These are phyloP conservation scores for Coemansia sp. DNA, from an alignment of 192 early-diverging fungal genomes.

Conservation along the genomic window DNA sequence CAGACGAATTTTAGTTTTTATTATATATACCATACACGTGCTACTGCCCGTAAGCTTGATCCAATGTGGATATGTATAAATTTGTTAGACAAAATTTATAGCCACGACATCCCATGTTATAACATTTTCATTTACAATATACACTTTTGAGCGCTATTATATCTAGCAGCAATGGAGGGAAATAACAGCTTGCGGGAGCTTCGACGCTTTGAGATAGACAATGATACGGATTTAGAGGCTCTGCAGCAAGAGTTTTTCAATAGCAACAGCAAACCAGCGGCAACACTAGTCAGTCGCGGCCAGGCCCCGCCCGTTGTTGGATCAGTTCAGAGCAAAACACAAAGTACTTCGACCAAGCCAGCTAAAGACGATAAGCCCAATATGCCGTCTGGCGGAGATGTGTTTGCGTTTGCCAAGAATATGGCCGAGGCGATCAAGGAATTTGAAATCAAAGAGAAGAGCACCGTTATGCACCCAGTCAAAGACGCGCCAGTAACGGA, in stretches of 20 bases:
- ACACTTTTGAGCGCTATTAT: not conserved
- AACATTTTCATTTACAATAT: not conserved
- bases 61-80: too few relatives aligned
- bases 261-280: conserved; percentile 38
- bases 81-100: too few relatives aligned
- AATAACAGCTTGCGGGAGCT: not conserved
- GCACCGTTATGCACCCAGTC: not conserved
- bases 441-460: conserved; percentile 30
- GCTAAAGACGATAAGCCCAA: not conserved
- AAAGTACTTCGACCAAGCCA: not conserved
- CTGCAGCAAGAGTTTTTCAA: conserved; percentile 47
- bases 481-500: not conserved
- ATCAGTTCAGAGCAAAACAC: not conserved
- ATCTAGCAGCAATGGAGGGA: not conserved
- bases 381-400: not conserved
- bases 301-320: conserved; percentile 17
- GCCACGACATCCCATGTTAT: too few relatives aligned
- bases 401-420: conserved; percentile 33
- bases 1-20: conserved; percentile 30
- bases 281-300: conserved; percentile 26
- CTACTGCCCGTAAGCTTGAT: too few relatives aligned
- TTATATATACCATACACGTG: not conserved
- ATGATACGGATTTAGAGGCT: conserved; percentile 39
- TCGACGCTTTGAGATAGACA: conserved; percentile 18
- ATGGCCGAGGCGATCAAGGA: conserved; percentile 41